These are phyloP conservation scores for Fusarium cyanostomum DNA, from an alignment of 2,329 filamentous ascomycete genomes.

Conservation along the genomic window DNA sequence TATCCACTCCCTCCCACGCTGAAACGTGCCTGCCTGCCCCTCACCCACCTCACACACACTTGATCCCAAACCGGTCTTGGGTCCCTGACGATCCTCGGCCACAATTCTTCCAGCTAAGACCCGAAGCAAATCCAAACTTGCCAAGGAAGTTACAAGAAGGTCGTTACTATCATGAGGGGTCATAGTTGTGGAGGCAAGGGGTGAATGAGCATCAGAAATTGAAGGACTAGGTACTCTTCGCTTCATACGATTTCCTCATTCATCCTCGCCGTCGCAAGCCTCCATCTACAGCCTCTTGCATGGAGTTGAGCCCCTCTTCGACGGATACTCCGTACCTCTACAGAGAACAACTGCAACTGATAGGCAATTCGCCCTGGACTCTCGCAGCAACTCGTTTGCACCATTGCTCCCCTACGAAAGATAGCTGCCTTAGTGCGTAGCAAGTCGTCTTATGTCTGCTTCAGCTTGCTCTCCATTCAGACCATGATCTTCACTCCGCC, in stretches of 20 bases:
- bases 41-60: slow-evolving; percentile 29
- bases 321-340: slow-evolving; percentile 1
- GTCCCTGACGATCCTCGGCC: slow-evolving; percentile 40
- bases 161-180: background rate
- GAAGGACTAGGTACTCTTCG: background rate
- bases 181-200: background rate
- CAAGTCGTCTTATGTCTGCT: slow-evolving; percentile 28
- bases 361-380: background rate
- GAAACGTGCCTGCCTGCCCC: slow-evolving; percentile 35
- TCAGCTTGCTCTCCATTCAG: slow-evolving; percentile 10
- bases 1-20: slow-evolving; percentile 27
- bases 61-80: slow-evolving; percentile 22
- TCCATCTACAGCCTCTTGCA: slow-evolving; percentile 16
- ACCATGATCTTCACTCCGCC: slow-evolving; percentile 28
- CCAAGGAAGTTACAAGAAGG: background rate
- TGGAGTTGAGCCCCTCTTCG: slow-evolving; percentile 3
- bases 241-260: slow-evolving; percentile 1
- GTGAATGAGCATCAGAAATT: background rate
- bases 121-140: background rate
- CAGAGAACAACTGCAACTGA: background rate
- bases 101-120: slow-evolving; percentile 23
- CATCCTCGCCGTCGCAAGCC: background rate
- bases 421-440: slow-evolving; percentile 17
- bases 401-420: slow-evolving; percentile 1
- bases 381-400: background rate